Conservation (phyloP, 2,329 filamentous ascomycete species). For the Ophiocordyceps camponoti-saundersi region DNA sequence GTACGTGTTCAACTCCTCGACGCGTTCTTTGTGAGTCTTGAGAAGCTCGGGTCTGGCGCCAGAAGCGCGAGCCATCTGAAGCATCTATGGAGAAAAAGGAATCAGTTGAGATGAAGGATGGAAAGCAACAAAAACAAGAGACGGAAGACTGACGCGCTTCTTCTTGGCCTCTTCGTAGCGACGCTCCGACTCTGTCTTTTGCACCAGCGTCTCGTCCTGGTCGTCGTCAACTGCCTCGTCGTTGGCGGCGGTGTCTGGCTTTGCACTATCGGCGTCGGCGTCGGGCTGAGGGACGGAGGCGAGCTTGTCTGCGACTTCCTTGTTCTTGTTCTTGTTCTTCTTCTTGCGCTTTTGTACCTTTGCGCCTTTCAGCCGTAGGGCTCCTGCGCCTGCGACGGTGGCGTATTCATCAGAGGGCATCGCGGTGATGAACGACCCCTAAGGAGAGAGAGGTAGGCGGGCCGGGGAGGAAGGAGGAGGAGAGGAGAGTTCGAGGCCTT, state of each 20-base stretch:
- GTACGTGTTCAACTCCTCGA: constrained; percentile 91
- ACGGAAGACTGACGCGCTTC: constrained; percentile 48
- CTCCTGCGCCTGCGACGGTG: constrained; percentile 44
- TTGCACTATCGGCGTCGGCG: constrained; percentile 3
- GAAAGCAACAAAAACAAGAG: too few species aligned
- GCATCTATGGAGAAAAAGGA: constrained; percentile 40
- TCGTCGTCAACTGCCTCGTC: constrained; percentile 13
- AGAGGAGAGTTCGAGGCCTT: neutral
- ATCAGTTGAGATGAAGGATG: neutral
- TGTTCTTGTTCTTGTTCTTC: constrained; percentile 37
- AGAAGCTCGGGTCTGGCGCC: constrained; percentile 53
- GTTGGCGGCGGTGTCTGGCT: constrained; percentile 9
- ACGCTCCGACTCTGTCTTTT: constrained; percentile 73
- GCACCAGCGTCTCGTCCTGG: constrained; percentile 12
- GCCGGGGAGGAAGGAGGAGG: neutral
- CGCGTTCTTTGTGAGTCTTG: constrained; percentile 92
- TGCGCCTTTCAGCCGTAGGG: constrained; percentile 71
- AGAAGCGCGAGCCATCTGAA: constrained; percentile 54
- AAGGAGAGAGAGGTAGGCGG: neutral
- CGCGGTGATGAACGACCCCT: neutral
- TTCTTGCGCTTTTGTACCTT: constrained; percentile 34
- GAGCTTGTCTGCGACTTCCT: constrained; percentile 19
- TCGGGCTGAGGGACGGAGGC: constrained; percentile 9
- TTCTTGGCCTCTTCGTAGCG: constrained; percentile 64
- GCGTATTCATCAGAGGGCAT: constrained; percentile 68